These are phyloP conservation scores for Aspergillus ochraceus DNA, from an alignment of 2,329 filamentous ascomycete species.

Conservation along the genomic window DNA sequence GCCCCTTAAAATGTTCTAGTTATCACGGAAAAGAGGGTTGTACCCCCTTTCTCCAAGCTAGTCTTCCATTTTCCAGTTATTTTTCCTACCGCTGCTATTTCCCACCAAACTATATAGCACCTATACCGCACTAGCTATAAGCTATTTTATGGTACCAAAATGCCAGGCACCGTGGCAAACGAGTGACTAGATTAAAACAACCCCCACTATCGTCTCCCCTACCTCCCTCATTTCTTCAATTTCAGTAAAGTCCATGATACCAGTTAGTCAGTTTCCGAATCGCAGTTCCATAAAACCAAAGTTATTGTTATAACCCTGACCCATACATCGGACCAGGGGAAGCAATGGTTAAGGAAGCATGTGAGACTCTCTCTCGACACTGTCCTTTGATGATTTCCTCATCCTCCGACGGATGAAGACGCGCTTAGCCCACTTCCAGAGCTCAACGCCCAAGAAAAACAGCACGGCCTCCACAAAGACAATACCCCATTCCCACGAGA, in stretches of 20 bases:
- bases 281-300: neutral
- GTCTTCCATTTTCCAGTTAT: too few species aligned
- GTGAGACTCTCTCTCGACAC: neutral
- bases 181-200: neutral
- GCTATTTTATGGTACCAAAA: neutral
- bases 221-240: neutral
- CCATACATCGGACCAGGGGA: slow-evolving; percentile 13
- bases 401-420: slow-evolving; percentile 44
- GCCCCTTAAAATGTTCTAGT: too few species aligned
- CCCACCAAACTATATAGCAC: neutral
- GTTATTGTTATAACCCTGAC: slow-evolving; percentile 11
- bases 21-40: too few species aligned
- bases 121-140: neutral
- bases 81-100: neutral
- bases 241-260: neutral
- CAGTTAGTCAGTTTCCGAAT: slow-evolving; percentile 1
- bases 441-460: slow-evolving; percentile 63
- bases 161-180: neutral
- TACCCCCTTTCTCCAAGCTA: too few species aligned
- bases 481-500: slow-evolving; percentile 67
- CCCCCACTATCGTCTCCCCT: neutral
- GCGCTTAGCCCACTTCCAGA: slow-evolving; percentile 66
- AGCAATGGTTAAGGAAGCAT: slow-evolving; percentile 18
- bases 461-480: slow-evolving; percentile 59
- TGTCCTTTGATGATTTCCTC: neutral